These are phyloP conservation scores for Miamiensis avidus DNA, from an alignment of 169 alveolate species.

Conservation along the genomic window DNA sequence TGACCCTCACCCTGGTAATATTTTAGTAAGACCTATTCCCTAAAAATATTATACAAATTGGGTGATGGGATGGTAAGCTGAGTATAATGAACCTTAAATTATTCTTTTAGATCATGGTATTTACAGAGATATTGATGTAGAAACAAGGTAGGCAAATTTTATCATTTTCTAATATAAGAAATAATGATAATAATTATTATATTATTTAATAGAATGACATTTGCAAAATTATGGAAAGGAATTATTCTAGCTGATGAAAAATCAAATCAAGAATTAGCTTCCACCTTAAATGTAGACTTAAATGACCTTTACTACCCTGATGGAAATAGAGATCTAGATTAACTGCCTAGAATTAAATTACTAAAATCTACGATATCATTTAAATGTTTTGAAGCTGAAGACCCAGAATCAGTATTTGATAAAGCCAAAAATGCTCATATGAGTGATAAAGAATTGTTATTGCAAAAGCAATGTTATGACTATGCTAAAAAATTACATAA, in stretches of 20 bases:
- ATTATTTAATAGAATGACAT: background rate
- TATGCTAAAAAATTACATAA: background rate
- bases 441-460: background rate
- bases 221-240: constrained; percentile 26
- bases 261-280: background rate
- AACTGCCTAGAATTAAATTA: background rate
- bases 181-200: too few relatives aligned
- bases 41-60: background rate
- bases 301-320: background rate
- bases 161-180: too few relatives aligned
- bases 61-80: background rate
- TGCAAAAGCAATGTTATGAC: background rate
- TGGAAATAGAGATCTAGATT: background rate
- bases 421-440: too few relatives aligned
- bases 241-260: background rate
- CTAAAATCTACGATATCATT: background rate
- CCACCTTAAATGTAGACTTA: background rate
- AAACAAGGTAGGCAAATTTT: constrained; percentile 22
- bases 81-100: constrained; percentile 31
- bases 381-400: background rate
- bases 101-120: constrained; percentile 81
- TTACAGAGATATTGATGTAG: constrained; percentile 45
- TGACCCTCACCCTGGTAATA: constrained; percentile 87
- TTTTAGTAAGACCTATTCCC: constrained; percentile 51
- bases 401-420: background rate